Evolutionary conservation across 2,329 filamentous ascomycete species (phyloP), one percentile per base, ranked within the genome.

Genomic region (Pezicula carpinea): DNA sequence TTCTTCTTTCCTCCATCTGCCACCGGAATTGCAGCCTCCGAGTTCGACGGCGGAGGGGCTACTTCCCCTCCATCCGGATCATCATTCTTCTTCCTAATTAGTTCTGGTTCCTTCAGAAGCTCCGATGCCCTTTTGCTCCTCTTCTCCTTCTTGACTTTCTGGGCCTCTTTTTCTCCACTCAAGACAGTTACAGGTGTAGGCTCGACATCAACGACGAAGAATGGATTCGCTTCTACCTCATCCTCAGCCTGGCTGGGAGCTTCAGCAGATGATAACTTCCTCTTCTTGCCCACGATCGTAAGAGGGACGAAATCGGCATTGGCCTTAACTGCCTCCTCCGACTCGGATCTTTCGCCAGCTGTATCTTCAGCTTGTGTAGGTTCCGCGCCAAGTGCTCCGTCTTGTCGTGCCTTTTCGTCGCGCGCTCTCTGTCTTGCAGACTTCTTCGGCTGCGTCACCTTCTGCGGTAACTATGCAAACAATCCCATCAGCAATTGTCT

Each of bases 201-300:
- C 21, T 58, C 46, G 1, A 55, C 52, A 39, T 60, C 56, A 26
- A 59, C 48, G 6, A 58, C 52, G 13, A 60, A 60, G 39, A 53
- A 55, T 31, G 52, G 50, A 42, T 29, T 29, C 13, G 26, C 26
- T 11, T 29, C 26, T 13, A 3, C 26, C 26, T 13, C 26, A 29
- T 29, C 26, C 26, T 10, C 10, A 4, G 26, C 26, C 26, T 8
- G 26, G 5, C 10, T 2, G 4, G 26, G 26, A 29, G 26, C 26
- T 29, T 29, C 26, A 29, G 26, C 26, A 29, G 26, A 29, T 11
- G 26, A 29, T 11, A 29, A 2, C 26, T 29, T 29, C 26, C 26
- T 29, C 26, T 29, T 29, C 26, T 29, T 29, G 26, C 26, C 26
- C 26, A 29, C 3, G 26, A 29, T 29, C 26, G 26, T 29, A 29